phyloP scores from a whole-genome alignment of 2,329 filamentous ascomycete species.

The Phyllosticta paracitricarpa region DNA sequence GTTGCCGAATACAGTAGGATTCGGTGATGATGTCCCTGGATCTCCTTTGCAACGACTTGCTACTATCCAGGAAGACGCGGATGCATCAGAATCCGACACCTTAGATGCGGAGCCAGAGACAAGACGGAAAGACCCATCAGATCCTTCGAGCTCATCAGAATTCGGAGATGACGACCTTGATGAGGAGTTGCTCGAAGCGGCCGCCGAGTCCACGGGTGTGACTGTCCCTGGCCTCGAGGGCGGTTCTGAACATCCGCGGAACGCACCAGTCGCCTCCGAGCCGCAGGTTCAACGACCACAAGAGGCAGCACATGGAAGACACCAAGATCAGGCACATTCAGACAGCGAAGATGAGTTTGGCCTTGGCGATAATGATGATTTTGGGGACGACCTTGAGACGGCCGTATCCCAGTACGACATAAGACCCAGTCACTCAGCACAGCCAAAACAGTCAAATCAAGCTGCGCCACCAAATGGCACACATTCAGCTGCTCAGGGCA shows the following conservation, averaged over 20 bases:
- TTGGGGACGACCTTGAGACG: slow-evolving; percentile 49
- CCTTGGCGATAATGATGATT: slow-evolving; percentile 35
- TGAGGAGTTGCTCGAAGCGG: slow-evolving; percentile 12
- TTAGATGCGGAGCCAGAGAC: background rate
- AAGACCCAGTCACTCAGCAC: background rate
- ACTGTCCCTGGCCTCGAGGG: background rate
- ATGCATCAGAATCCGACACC: background rate
- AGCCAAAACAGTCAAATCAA: background rate
- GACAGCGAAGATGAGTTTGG: slow-evolving; percentile 36
- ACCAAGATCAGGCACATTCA: background rate
- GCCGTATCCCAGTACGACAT: slow-evolving; percentile 47
- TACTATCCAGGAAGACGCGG: background rate
- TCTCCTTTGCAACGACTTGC: slow-evolving; percentile 22
- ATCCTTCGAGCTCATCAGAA: slow-evolving; percentile 10
- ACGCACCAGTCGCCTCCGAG: background rate
- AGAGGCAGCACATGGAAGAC: background rate
- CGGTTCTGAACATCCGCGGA: background rate
- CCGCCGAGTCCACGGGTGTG: background rate
- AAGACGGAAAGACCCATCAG: background rate
- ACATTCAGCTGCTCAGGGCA: background rate
- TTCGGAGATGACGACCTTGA: slow-evolving; percentile 17
- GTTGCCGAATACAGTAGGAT: slow-evolving; percentile 23
- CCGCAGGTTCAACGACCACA: background rate
- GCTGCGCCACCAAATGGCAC: background rate
- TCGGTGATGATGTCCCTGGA: background rate